Evolutionary conservation across 1,284 basidiomycete genomes (phyloP).

Genomic region (Albatrellus sp.): DNA sequence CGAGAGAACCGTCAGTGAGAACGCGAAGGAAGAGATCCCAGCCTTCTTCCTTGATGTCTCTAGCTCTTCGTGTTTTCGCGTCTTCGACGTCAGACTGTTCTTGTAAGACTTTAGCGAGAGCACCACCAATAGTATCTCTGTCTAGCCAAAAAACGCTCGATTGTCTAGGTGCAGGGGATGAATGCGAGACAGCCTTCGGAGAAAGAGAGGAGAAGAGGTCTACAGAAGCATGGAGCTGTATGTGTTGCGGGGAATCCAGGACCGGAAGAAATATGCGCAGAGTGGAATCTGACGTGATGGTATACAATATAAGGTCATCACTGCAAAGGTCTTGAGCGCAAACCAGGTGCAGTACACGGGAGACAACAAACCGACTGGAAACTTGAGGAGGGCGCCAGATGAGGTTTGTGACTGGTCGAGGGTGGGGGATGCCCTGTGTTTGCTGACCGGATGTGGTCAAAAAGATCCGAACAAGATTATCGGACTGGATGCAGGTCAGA

Average conservation of each 20-base stretch:
- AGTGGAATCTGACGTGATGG: slow-evolving; percentile 61
- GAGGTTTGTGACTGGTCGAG: slow-evolving; percentile 49
- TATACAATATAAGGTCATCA: slow-evolving; percentile 67
- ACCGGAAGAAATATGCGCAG: slow-evolving; percentile 81
- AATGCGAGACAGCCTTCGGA: slow-evolving; percentile 19
- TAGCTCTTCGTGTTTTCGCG: slow-evolving; percentile 30
- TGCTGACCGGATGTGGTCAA: slow-evolving; percentile 60
- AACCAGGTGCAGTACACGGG: slow-evolving; percentile 2
- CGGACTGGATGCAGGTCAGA: slow-evolving; percentile 27
- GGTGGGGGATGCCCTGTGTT: slow-evolving; percentile 55
- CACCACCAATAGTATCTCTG: slow-evolving; percentile 38
- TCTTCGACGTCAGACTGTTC: slow-evolving; percentile 23
- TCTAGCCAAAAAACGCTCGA: slow-evolving; percentile 57
- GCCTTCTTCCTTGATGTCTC: slow-evolving; percentile 52
- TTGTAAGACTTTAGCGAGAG: slow-evolving; percentile 28
- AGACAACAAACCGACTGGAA: slow-evolving; percentile 46
- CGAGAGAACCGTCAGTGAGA: slow-evolving; percentile 55
- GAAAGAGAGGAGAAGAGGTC: slow-evolving; percentile 48
- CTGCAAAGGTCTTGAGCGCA: slow-evolving; percentile 22
- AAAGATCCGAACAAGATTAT: slow-evolving; percentile 48
- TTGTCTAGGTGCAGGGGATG: slow-evolving; percentile 18
- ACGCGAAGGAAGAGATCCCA: slow-evolving; percentile 74
- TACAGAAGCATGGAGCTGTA: slow-evolving; percentile 74
- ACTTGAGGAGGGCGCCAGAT: slow-evolving; percentile 57
- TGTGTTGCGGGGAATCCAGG: slow-evolving; percentile 71